These are phyloP conservation scores for Schizophyllum commune DNA, from an alignment of 1,284 basidiomycete species.

Conservation along the genomic window DNA sequence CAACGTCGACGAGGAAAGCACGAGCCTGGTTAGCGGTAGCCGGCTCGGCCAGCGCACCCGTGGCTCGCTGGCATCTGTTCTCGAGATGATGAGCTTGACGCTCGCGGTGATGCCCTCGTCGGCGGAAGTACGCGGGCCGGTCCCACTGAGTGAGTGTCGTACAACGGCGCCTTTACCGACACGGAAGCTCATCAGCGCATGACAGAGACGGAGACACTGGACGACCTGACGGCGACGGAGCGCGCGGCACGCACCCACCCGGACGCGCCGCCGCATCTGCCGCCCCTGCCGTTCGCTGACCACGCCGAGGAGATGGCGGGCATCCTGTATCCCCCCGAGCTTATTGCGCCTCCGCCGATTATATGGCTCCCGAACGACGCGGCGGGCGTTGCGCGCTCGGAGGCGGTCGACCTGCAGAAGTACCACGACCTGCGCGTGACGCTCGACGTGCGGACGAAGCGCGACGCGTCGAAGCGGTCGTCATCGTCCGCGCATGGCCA, in stretches of 20 bases:
- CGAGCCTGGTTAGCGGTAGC: constrained; percentile 40
- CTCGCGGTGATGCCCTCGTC: constrained; percentile 62
- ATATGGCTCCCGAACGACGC: constrained; percentile 77
- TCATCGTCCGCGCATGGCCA: constrained; percentile 16
- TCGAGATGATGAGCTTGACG: constrained; percentile 75
- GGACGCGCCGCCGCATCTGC: constrained; percentile 67
- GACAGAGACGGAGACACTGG: constrained; percentile 63
- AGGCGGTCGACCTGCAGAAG: constrained; percentile 62
- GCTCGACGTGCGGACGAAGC: constrained; percentile 54
- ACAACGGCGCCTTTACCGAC: constrained; percentile 3
- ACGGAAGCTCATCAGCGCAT: constrained; percentile 1
- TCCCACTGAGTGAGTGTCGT: constrained; percentile 56
- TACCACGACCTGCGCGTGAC: constrained; percentile 62
- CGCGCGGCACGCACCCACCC: constrained; percentile 70
- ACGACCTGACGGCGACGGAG: constrained; percentile 72
- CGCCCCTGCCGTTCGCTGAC: constrained; percentile 59
- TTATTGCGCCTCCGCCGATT: constrained; percentile 65
- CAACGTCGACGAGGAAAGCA: constrained; percentile 41
- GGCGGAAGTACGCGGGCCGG: constrained; percentile 45
- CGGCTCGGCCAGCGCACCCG: constrained; percentile 33
- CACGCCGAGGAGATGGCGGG: constrained; percentile 69
- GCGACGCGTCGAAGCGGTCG: constrained; percentile 36
- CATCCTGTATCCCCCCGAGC: constrained; percentile 73
- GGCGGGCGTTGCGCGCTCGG: constrained; percentile 61
- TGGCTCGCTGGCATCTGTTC: constrained; percentile 65